Base-by-base conservation (phyloP, 2,329 filamentous ascomycete genomes). In the Curvularia hawaiiensis region DNA sequence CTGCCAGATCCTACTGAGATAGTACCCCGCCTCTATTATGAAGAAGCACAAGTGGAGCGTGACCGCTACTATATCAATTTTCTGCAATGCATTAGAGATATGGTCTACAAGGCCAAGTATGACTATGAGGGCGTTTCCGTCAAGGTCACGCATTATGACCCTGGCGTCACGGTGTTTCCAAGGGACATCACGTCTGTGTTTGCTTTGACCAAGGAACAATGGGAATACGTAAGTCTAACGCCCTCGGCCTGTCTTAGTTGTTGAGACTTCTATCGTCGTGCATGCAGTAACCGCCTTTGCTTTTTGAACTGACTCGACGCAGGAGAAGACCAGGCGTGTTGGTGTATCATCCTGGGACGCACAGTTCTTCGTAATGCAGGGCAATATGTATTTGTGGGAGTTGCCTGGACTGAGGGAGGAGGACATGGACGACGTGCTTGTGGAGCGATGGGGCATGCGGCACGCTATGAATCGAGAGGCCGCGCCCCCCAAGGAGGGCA, bases 61-160 rank as follows among this genome's bases (percentile, higher is more conserved):
- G n/a, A 49, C 22, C 28, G 45, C 26, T 16, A 9, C 11, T 59
- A 61, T 31, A 28, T 56, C 35, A 69, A 69, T 18, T 38, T 67
- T 5, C 28, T 69, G 2, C 58, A 70, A 45, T 53, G 61, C 16
- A 50, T 66, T 11, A 60, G 68, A 3, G 57, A 56, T 18, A 56
- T 51, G 20, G 24, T 70, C 7, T 70, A 68, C 51, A 60, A 39
- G 7, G 41, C 65, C n/a, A 62, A 62, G 45, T 57, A 68, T 24
- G 64, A 67, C 30, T 41, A 58, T 6, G 35, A 50, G 12, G 24
- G 58, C 31, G 54, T 59, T 10, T 48, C 41, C 8, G 56, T 71
- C 30, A 61, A 45, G 24, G 45, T 71, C 16, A 60, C 54, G 7
- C 65, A 66, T 41, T 58, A 68, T 40, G 68, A 71, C 20, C 61